Evolutionary conservation across 371 early-diverging fungal genomes (phyloP).

Genomic region (Choanephora cucurbitarum): DNA sequence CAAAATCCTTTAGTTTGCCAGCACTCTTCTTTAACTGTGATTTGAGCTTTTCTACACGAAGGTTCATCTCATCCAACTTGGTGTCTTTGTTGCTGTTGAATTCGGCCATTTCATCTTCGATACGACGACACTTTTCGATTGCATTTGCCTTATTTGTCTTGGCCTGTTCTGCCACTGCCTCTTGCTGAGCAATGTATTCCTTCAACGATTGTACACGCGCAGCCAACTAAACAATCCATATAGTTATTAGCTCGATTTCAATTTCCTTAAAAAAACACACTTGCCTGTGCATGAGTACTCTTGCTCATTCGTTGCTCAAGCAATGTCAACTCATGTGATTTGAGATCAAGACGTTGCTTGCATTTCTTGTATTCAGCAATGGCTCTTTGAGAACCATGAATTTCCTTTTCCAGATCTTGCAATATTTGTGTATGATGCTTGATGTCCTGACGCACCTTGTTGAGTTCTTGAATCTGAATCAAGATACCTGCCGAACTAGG

Average conservation of each 20-base stretch:
- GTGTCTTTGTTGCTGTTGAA: constrained; percentile 81
- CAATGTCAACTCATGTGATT: constrained; percentile 70
- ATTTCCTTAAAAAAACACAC: constrained; percentile 28
- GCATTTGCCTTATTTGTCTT: constrained; percentile 46
- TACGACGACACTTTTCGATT: constrained; percentile 43
- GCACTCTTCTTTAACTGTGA: constrained; percentile 53
- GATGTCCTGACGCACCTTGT: constrained; percentile 57
- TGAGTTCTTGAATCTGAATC: constrained; percentile 67
- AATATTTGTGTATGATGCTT: constrained; percentile 48
- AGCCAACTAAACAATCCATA: constrained; percentile 21
- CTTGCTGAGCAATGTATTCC: constrained; percentile 31
- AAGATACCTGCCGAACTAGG: constrained; percentile 78
- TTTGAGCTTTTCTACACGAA: constrained; percentile 65
- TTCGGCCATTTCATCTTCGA: constrained; percentile 90
- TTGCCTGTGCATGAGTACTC: constrained; percentile 67
- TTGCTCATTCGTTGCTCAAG: constrained; percentile 70
- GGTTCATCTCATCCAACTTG: constrained; percentile 79
- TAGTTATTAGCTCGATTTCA: no score
- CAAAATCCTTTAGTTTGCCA: constrained; percentile 63
- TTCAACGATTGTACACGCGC: constrained; percentile 53
- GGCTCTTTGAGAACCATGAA: constrained; percentile 39
- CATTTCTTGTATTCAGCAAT: constrained; percentile 48
- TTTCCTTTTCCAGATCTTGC: constrained; percentile 46
- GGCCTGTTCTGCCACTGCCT: constrained; percentile 40
- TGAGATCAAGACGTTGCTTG: constrained; percentile 70